Evolutionary conservation across 2,329 filamentous ascomycete species (phyloP).

Genomic region (Colletotrichum karsti): DNA sequence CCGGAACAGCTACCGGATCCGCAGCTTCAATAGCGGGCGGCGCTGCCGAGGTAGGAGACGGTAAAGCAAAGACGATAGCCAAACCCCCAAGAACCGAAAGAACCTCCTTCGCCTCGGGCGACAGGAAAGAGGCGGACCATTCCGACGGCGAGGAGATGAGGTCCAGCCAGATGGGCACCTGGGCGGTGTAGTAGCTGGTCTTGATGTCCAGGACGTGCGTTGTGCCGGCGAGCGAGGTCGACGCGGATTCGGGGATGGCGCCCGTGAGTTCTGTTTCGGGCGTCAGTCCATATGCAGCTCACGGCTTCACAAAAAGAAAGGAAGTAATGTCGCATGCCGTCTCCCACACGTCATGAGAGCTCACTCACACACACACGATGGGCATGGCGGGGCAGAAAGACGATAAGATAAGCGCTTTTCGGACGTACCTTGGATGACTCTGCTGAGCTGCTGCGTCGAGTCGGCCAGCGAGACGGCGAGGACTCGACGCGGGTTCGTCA

Average conservation of each 20-base stretch:
- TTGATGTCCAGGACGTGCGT: slow-evolving; percentile 64
- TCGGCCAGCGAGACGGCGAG: slow-evolving; percentile 63
- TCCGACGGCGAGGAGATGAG: slow-evolving; percentile 58
- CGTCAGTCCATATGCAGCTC: slow-evolving; percentile 1
- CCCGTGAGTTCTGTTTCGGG: slow-evolving; percentile 61
- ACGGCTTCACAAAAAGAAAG: too few species aligned
- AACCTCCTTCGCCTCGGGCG: slow-evolving; percentile 69
- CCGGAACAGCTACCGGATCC: too few species aligned
- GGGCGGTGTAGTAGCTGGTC: slow-evolving; percentile 69
- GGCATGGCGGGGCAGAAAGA: not conserved
- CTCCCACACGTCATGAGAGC: not conserved
- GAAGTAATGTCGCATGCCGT: too few species aligned
- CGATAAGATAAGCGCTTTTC: slow-evolving; percentile 2
- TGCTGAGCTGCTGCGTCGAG: slow-evolving; percentile 54
- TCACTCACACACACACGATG: not conserved
- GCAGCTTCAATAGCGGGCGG: not conserved
- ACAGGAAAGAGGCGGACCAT: slow-evolving; percentile 68
- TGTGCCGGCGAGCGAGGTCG: slow-evolving; percentile 62
- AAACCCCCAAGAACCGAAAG: slow-evolving; percentile 68
- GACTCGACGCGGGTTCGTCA: slow-evolving; percentile 63
- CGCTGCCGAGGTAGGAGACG: not conserved
- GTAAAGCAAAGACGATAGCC: slow-evolving; percentile 62
- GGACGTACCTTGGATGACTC: slow-evolving; percentile 61
- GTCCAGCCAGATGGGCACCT: slow-evolving; percentile 74
- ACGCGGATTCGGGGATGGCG: slow-evolving; percentile 46